Evolutionary conservation across 225 moss, liverwort and hornwort species (phyloP).

Genomic region (Neckera pumila): DNA sequence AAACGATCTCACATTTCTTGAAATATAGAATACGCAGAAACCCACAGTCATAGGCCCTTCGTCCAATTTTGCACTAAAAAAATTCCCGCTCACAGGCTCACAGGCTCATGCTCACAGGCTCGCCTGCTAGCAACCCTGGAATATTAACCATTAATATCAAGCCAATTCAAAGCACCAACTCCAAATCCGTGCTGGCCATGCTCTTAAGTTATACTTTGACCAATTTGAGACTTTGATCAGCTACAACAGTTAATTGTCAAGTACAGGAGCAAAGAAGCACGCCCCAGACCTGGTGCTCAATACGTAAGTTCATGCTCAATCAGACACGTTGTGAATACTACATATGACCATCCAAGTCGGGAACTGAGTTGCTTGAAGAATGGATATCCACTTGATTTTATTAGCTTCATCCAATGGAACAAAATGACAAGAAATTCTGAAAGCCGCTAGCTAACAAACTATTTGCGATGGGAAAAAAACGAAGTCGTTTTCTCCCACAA

Average conservation of each 20-base stretch:
- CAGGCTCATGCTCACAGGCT: too few species aligned
- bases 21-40: too few species aligned
- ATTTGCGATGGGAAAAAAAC: background rate
- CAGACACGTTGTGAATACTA: background rate
- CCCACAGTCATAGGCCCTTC: too few species aligned
- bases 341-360: too few species aligned
- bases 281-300: background rate
- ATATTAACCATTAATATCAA: background rate
- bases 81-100: too few species aligned
- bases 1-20: too few species aligned
- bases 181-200: background rate
- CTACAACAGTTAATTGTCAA: background rate
- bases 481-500: background rate
- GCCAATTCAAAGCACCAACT: background rate
- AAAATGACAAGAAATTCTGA: background rate
- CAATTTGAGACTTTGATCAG: background rate
- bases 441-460: background rate
- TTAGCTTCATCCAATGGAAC: background rate
- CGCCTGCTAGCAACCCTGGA: too few species aligned
- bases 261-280: background rate
- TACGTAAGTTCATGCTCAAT: background rate
- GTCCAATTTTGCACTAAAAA: too few species aligned
- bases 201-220: background rate
- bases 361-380: background rate
- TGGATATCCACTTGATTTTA: slow-evolving; percentile 1